These are phyloP conservation scores for Scytalidium sp. DNA, from an alignment of 2,329 filamentous ascomycete species.

Conservation along the genomic window DNA sequence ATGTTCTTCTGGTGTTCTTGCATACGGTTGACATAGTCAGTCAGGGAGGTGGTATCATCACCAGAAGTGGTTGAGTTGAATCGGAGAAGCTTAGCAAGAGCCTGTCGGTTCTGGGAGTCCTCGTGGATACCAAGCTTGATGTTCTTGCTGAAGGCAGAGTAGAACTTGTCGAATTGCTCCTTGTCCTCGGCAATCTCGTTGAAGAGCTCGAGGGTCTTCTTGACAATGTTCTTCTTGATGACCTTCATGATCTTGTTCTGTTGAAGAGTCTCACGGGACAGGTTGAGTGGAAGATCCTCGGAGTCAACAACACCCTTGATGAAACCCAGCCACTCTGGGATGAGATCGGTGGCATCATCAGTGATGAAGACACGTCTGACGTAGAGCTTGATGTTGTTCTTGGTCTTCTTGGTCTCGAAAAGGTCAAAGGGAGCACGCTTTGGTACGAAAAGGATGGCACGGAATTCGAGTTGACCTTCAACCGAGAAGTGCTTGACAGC, in stretches of 20 bases:
- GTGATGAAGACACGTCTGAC: slow-evolving; percentile 99
- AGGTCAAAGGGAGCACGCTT: slow-evolving; percentile 99
- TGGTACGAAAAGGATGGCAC: slow-evolving; percentile 97
- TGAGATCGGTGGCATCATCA: slow-evolving; percentile 97
- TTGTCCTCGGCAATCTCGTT: slow-evolving; percentile 98
- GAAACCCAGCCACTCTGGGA: slow-evolving; percentile 99
- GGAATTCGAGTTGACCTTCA: slow-evolving; percentile 99
- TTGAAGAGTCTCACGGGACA: slow-evolving; percentile 99
- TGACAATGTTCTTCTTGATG: slow-evolving; percentile 99
- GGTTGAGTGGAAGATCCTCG: slow-evolving; percentile 97
- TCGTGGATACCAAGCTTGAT: slow-evolving; percentile 99
- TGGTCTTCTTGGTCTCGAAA: slow-evolving; percentile 99
- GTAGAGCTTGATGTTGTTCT: slow-evolving; percentile 99
- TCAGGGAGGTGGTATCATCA: slow-evolving; percentile 89
- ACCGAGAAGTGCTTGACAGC: slow-evolving; percentile 99
- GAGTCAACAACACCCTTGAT: slow-evolving; percentile 99
- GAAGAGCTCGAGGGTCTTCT: slow-evolving; percentile 99
- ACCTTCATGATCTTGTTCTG: slow-evolving; percentile 99
- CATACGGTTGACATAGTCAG: slow-evolving; percentile 99
- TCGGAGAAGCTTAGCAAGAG: slow-evolving; percentile 95
- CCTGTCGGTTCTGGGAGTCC: slow-evolving; percentile 92
- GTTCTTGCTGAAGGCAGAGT: slow-evolving; percentile 99
- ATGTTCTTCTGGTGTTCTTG: slow-evolving; percentile 99
- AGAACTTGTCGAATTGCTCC: slow-evolving; percentile 99
- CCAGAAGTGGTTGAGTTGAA: slow-evolving; percentile 99